Base-by-base conservation (phyloP, 1,284 basidiomycete species). In the Sporisorium reilianum region DNA sequence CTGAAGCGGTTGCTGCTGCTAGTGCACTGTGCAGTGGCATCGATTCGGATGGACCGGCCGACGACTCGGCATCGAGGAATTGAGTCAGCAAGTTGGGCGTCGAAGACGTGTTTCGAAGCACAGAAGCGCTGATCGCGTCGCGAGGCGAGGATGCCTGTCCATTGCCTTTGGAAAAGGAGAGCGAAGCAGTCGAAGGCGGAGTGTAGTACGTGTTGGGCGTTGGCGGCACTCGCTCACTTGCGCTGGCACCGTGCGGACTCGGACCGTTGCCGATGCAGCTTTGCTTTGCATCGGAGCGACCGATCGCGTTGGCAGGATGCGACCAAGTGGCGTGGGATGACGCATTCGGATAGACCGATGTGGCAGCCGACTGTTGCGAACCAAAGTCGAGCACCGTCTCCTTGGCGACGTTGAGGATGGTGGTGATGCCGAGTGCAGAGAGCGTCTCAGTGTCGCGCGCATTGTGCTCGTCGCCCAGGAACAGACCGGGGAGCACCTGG, bases 321-420 rank as follows among this genome's bases (percentile, higher is more conserved):
- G 54, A 36, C 67, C 67, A 64, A 25, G 53, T 50, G 36, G 53
- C 1, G 12, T 60, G 59, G 28, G 28, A 30, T 7, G 67, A 30
- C 41, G 59, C 34, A 18, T 46, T 62, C 7, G 55, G 26, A 11
- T 50, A 55, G 18, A 44, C 26, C 16, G 53, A 48, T 5, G 52
- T 20, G 3, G 40, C 25, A 32, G 20, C 34, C 16, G 8, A 23
- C 3, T 74, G 59, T 11, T 73, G 59, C 6, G 34, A 34, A 30
- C 69, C 64, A 36, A 79, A 79, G 5, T 78, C 64, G 40, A 80
- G 55, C 1, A 59, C 54, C 3, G 80, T 81, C 69, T 81, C 80
- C 86, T 97, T 96, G 34, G 96, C 96, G 34, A 98, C 96, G 85
- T 97, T 97, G 84, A 98, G 89, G 20, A 97, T 89, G 45, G 91